phyloP scores from a whole-genome alignment of 2,329 filamentous ascomycete genomes.

The Aureobasidium sp. region DNA sequence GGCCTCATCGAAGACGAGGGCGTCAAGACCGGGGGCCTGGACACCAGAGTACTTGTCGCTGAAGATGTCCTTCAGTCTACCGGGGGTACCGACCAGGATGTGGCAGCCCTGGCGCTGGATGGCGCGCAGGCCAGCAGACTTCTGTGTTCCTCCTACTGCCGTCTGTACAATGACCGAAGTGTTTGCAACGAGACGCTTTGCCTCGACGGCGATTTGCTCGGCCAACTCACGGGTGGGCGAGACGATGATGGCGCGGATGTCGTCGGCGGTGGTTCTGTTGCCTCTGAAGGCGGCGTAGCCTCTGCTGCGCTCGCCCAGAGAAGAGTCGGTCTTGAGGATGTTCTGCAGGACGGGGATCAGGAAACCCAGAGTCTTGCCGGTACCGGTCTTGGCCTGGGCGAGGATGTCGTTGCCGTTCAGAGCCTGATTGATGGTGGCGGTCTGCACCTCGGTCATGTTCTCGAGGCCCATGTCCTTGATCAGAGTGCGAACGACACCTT shows the following conservation, averaged over 20 bases:
- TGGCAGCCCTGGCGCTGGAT: conserved; percentile 74
- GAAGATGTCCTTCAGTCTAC: conserved; percentile 74
- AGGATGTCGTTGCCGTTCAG: conserved; percentile 73
- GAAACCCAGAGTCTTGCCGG: conserved; percentile 93
- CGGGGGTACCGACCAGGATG: conserved; percentile 82
- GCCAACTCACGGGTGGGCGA: conserved; percentile 56
- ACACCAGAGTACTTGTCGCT: conserved; percentile 55
- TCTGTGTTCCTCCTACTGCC: conserved; percentile 88
- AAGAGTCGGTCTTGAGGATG: conserved; percentile 57
- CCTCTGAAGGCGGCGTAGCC: background rate
- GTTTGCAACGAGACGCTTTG: conserved; percentile 52
- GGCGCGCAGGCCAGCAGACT: conserved; percentile 54
- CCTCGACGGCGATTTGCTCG: conserved; percentile 62
- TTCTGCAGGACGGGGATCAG: conserved; percentile 76
- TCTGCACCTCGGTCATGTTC: conserved; percentile 88
- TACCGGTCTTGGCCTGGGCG: conserved; percentile 93
- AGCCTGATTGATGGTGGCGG: conserved; percentile 69
- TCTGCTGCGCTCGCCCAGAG: conserved; percentile 42
- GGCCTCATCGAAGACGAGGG: conserved; percentile 57
- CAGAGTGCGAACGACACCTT: conserved; percentile 58
- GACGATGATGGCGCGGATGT: conserved; percentile 52
- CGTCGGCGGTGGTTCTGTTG: conserved; percentile 32
- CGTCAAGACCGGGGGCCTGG: conserved; percentile 50
- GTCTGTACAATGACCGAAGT: conserved; percentile 63
- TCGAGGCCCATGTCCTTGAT: conserved; percentile 64